Conservation (phyloP, 768 basidiomycete genomes). For the Clitopilus hobsonii region DNA sequence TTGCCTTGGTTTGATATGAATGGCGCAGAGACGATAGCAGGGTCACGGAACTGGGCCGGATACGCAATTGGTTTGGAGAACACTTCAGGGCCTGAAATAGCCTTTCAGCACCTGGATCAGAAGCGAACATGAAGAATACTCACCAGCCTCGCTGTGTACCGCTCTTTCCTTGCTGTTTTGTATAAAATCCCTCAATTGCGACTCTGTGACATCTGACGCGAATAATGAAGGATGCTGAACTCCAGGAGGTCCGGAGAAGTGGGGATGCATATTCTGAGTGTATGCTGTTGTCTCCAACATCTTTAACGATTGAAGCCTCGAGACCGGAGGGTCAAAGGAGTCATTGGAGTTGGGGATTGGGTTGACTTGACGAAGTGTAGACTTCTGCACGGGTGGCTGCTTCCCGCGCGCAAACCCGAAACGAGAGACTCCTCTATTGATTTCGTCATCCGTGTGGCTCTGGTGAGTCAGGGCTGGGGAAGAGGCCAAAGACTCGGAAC, state of each 20-base stretch:
- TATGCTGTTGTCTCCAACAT: constrained; percentile 26
- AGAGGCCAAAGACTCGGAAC: constrained; percentile 22
- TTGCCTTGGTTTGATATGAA: constrained; percentile 21
- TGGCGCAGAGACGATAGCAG: constrained; percentile 77
- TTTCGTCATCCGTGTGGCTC: constrained; percentile 53
- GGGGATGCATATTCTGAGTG: constrained; percentile 9
- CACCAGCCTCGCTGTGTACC: constrained; percentile 8
- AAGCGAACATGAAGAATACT: too few species aligned
- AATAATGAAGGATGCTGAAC: constrained; percentile 28
- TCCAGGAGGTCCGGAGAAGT: constrained; percentile 34
- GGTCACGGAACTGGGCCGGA: constrained; percentile 59
- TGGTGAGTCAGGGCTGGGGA: constrained; percentile 25
- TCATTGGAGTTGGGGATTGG: constrained; percentile 30
- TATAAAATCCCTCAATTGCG: constrained; percentile 73
- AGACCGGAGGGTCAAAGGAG: constrained; percentile 19
- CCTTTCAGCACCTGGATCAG: too few species aligned
- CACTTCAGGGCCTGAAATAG: constrained; percentile 14
- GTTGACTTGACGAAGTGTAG: constrained; percentile 58
- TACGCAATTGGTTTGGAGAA: background rate
- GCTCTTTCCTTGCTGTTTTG: constrained; percentile 63
- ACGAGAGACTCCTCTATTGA: constrained; percentile 63
- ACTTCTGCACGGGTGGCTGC: constrained; percentile 51
- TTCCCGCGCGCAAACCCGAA: constrained; percentile 79
- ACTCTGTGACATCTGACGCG: constrained; percentile 58
- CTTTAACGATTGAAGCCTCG: constrained; percentile 38